phyloP scores from a whole-genome alignment of 2,329 filamentous ascomycete genomes.

The Daldinia sp. region DNA sequence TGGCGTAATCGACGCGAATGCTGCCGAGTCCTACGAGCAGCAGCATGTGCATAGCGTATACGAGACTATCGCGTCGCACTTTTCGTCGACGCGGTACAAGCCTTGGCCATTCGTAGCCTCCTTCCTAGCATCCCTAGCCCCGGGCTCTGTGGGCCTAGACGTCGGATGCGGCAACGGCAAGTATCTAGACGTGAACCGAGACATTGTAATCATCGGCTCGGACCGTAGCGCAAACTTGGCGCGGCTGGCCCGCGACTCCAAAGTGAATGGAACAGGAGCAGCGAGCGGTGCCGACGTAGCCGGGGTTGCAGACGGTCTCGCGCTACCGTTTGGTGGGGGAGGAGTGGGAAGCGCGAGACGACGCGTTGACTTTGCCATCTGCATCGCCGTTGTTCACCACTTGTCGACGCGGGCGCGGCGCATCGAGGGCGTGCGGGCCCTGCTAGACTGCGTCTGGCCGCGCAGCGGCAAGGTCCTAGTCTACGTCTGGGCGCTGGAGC shows the following conservation, averaged over 20 bases:
- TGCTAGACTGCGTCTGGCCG: constrained; percentile 71
- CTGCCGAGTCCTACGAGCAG: constrained; percentile 74
- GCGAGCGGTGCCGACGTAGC: constrained; percentile 48
- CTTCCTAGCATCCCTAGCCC: constrained; percentile 72
- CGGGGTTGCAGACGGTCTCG: constrained; percentile 81
- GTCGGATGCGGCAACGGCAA: constrained; percentile 98
- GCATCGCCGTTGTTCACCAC: constrained; percentile 94
- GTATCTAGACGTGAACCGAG: constrained; percentile 81
- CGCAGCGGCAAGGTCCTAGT: constrained; percentile 73
- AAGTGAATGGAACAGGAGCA: constrained; percentile 48
- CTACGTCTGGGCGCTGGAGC: constrained; percentile 96
- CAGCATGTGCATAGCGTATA: constrained; percentile 92
- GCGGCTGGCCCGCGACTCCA: constrained; percentile 55
- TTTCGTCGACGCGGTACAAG: constrained; percentile 80
- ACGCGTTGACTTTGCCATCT: constrained; percentile 82
- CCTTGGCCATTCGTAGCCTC: constrained; percentile 91
- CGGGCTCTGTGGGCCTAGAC: constrained; percentile 85
- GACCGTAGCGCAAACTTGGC: constrained; percentile 75
- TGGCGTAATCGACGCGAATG: constrained; percentile 16
- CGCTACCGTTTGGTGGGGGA: constrained; percentile 75
- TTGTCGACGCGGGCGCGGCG: constrained; percentile 80
- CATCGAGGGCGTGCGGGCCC: constrained; percentile 72
- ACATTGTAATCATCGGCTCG: constrained; percentile 82
- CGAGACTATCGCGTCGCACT: constrained; percentile 84
- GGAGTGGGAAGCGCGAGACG: constrained; percentile 17